These are phyloP conservation scores for Rhodamnia rubescens DNA, from an alignment of 345 rosid genomes.

Conservation along the genomic window DNA sequence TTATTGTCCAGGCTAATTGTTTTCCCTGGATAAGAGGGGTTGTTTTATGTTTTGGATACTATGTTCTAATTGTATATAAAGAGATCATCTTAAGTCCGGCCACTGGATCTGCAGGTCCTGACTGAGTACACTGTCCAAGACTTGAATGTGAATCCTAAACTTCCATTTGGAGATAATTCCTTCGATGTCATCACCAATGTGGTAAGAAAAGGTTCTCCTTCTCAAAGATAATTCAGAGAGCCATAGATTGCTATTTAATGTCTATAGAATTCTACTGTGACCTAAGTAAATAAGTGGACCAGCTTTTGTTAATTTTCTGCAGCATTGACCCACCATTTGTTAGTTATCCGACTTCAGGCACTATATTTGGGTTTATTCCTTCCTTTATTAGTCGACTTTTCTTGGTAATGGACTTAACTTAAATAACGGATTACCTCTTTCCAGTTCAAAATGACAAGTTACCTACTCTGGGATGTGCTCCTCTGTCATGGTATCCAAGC, in stretches of 20 bases:
- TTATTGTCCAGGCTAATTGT: neutral
- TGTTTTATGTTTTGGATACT: neutral
- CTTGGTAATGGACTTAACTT: neutral
- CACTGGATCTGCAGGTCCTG: constrained; percentile 38
- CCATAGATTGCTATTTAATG: neutral
- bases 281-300: neutral
- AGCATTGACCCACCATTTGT: neutral
- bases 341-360: neutral
- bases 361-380: neutral
- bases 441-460: neutral
- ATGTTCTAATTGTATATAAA: neutral
- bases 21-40: neutral
- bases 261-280: neutral
- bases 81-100: neutral
- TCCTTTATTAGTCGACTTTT: neutral
- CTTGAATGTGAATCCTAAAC: constrained; percentile 57
- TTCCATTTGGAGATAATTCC: constrained; percentile 76
- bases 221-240: neutral
- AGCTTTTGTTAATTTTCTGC: neutral
- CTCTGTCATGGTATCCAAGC: neutral
- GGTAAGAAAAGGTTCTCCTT: constrained; percentile 23
- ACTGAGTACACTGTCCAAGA: constrained; percentile 78
- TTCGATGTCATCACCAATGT: constrained; percentile 79
- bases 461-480: neutral
- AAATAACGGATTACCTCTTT: neutral